These are phyloP conservation scores for Mediolabrus comicus DNA, from an alignment of 108 stramenopile species.

Conservation along the genomic window DNA sequence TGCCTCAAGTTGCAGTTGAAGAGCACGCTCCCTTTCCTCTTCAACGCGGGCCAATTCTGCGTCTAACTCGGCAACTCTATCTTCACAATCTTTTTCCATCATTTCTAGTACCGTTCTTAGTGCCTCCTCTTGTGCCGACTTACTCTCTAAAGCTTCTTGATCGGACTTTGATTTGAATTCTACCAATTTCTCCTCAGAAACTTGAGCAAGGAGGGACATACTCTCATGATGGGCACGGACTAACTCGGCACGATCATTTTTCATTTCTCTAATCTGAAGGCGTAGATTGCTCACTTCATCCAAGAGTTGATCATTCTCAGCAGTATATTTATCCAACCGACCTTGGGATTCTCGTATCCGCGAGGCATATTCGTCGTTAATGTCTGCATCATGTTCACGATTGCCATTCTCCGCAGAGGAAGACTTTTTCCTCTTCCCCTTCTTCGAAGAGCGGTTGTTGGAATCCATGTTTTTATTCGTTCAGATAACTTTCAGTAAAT, in stretches of 20 bases:
- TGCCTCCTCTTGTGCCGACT: conserved; percentile 48
- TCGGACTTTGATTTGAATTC: conserved; percentile 37
- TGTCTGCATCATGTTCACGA: neutral
- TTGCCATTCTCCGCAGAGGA: neutral
- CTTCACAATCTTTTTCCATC: conserved; percentile 52
- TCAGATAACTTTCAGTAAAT: neutral
- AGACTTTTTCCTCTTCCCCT: neutral
- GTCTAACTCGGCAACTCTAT: conserved; percentile 41
- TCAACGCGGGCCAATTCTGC: conserved; percentile 31
- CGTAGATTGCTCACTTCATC: conserved; percentile 46
- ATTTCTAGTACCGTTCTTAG: conserved; percentile 49
- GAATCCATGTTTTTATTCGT: neutral
- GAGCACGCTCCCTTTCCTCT: conserved; percentile 29
- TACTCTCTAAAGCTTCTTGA: conserved; percentile 25
- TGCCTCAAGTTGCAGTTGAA: conserved; percentile 31
- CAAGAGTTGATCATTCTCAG: conserved; percentile 39
- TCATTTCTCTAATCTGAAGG: conserved; percentile 46
- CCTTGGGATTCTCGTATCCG: conserved; percentile 9
- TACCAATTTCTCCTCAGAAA: conserved; percentile 43
- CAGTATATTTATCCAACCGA: conserved; percentile 39
- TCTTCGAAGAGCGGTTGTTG: neutral
- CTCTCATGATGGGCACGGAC: conserved; percentile 46
- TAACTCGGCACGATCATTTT: conserved; percentile 40
- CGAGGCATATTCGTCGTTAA: conserved; percentile 11
- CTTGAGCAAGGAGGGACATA: conserved; percentile 44